These are phyloP conservation scores for Chlamydomonas eustigma DNA, from an alignment of 139 green algal species.

Conservation along the genomic window DNA sequence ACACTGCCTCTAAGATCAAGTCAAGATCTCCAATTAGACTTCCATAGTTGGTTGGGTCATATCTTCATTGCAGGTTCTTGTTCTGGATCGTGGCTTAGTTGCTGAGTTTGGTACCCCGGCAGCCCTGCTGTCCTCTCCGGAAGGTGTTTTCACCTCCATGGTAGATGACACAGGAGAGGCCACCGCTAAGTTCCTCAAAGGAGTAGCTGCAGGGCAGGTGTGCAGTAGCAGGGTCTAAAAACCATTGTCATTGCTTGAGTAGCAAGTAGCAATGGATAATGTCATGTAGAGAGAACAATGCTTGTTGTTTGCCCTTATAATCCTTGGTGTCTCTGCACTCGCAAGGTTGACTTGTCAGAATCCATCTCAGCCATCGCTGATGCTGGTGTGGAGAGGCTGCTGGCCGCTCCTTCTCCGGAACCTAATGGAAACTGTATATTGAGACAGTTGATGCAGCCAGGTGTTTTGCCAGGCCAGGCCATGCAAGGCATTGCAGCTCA, in stretches of 20 bases:
- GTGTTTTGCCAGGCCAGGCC: not conserved
- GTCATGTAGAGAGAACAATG: too few relatives aligned
- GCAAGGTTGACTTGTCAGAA: not conserved
- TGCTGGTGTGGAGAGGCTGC: slow-evolving; percentile 8
- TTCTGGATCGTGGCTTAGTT: not conserved
- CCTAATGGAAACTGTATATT: not conserved
- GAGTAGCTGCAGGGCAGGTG: slow-evolving; percentile 26
- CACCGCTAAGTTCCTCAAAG: slow-evolving; percentile 33
- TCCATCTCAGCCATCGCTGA: not conserved
- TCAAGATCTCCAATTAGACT: too few relatives aligned
- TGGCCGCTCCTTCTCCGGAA: not conserved
- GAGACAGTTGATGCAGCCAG: not conserved
- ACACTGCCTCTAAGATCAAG: too few relatives aligned
- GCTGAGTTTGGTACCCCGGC: slow-evolving; percentile 35
- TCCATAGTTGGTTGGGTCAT: too few relatives aligned
- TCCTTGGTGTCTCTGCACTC: not conserved
- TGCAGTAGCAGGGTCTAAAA: not conserved
- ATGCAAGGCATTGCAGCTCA: not conserved
- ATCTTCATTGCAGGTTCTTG: slow-evolving; percentile 1
- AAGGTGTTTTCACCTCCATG: slow-evolving; percentile 31
- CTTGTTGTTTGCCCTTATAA: not conserved
- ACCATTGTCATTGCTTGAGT: too few relatives aligned
- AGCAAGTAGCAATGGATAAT: too few relatives aligned
- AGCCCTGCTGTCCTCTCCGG: slow-evolving; percentile 18
- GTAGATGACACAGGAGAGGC: slow-evolving; percentile 47